Conservation (phyloP, 345 rosid genomes). For the Mangifera indica region DNA sequence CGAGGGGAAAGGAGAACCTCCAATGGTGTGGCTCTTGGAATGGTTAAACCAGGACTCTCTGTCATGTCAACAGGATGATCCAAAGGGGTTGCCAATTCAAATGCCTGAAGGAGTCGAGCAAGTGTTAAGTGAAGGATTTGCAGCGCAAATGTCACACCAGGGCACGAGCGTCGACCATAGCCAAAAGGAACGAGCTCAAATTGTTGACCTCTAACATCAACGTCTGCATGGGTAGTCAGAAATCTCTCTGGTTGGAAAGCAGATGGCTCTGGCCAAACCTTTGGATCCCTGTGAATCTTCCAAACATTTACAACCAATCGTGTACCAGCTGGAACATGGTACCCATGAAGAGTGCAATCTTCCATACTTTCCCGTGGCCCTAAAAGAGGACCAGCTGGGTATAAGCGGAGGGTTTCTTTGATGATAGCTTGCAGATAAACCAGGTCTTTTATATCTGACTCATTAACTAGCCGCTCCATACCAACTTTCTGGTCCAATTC, state of each 20-base stretch:
- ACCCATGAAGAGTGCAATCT: conserved; percentile 50
- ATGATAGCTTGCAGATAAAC: conserved; percentile 55
- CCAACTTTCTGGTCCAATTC: conserved; percentile 55
- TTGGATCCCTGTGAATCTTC: conserved; percentile 54
- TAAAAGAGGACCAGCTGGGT: conserved; percentile 57
- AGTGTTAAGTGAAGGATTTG: conserved; percentile 38
- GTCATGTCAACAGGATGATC: conserved; percentile 35
- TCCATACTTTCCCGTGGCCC: conserved; percentile 50
- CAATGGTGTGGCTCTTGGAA: conserved; percentile 48
- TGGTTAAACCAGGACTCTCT: conserved; percentile 41
- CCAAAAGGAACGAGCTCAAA: conserved; percentile 53
- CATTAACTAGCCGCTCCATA: conserved; percentile 41
- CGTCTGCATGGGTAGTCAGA: conserved; percentile 30
- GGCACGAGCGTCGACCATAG: conserved; percentile 52
- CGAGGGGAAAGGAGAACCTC: conserved; percentile 44
- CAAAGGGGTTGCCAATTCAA: conserved; percentile 28
- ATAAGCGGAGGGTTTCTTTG: conserved; percentile 59
- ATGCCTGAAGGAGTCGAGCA: conserved; percentile 46
- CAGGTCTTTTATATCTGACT: conserved; percentile 46
- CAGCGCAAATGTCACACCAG: conserved; percentile 41
- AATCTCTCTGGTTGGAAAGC: conserved; percentile 55
- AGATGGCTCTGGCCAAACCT: conserved; percentile 34
- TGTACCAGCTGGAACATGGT: conserved; percentile 42
- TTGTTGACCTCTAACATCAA: conserved; percentile 45
- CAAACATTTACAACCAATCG: conserved; percentile 48